Evolutionary conservation across 1,139 yeast species (phyloP).

Genomic region (Geotrichum bryndzae): DNA sequence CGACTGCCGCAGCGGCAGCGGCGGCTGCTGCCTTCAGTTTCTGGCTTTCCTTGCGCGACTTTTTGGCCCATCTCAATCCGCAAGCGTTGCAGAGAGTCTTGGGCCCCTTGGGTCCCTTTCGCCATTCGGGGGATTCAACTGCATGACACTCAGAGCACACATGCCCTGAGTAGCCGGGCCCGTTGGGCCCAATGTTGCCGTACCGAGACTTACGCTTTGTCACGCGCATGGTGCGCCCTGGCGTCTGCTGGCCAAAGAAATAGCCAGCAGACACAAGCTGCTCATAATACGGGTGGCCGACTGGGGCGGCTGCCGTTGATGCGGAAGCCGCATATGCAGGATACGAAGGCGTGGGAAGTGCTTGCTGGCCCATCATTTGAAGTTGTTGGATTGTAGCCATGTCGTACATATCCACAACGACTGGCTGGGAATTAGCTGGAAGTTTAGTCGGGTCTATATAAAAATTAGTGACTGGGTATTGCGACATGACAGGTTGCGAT

Average conservation of each 20-base stretch:
- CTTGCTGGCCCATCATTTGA: constrained; percentile 12
- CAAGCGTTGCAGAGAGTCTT: constrained; percentile 62
- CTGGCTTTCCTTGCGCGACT: constrained; percentile 13
- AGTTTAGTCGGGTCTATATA: constrained; percentile 1
- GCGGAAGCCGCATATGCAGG: background rate
- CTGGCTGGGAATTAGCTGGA: background rate
- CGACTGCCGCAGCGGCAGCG: background rate
- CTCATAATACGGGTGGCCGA: background rate
- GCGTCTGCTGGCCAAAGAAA: background rate
- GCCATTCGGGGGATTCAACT: constrained; percentile 62
- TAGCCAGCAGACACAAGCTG: background rate
- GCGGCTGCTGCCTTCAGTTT: background rate
- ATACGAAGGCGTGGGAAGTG: constrained; percentile 4
- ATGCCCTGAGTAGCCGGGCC: constrained; percentile 6
- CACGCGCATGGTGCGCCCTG: background rate
- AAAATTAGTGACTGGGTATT: background rate
- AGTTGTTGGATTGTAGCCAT: constrained; percentile 6
- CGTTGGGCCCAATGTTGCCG: constrained; percentile 1
- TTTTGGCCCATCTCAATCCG: constrained; percentile 50
- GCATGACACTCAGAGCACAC: constrained; percentile 48
- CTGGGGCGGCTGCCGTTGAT: background rate
- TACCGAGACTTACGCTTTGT: constrained; percentile 6
- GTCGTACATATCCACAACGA: background rate
- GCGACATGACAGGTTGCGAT: background rate
- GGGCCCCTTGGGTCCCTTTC: constrained; percentile 61